Base-by-base conservation (phyloP, 1,284 basidiomycete genomes). In the Phlebopus sp. region DNA sequence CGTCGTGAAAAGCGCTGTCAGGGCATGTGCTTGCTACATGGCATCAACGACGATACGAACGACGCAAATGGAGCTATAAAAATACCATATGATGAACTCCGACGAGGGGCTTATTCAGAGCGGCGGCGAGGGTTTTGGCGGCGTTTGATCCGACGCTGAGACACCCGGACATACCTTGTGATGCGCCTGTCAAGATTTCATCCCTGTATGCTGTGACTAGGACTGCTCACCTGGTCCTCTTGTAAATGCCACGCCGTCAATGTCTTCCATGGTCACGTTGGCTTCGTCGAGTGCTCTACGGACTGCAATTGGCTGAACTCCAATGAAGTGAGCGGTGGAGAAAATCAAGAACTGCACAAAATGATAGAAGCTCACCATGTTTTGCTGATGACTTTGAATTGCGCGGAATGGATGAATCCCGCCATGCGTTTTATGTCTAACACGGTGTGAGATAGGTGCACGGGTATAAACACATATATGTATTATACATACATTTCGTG, bases 71-170 rank as follows among this genome's bases (percentile, higher is more conserved):
- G 14, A 29, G 37, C n/a, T n/a, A n/a, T n/a, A 43, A 19, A 60
- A 74, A 41, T 19, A 91, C 93, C 94, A 97, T 97, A 61, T 97
- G 94, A 67, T 97, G 91, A 2, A 96, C 88, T 4, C 92, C 93
- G 7, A 97, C 79, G 1, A 96, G 55, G 0, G 92, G 93, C 59
- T 92, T 90, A 36, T 77, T 73, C 6, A 82, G 71, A 0, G 82
- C 85, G 0, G 90, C 85, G 0, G 92, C 90, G 1, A 97, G 71
- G 0, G 83, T 81, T 62, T 89, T 90, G 6, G 92, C 92, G 1
- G 90, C 82, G 51, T 86, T 86, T 3, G 84, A 81, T 40, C 84
- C 81, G 4, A 92, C 85, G 25, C 77, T 79, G 5, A 97, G 75
- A 63, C 90, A 94, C 1, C 88, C 88, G 4, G 75, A 75, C 68